These are phyloP conservation scores for Trichoderma endophyticum DNA, from an alignment of 2,329 filamentous ascomycete genomes.

Conservation along the genomic window DNA sequence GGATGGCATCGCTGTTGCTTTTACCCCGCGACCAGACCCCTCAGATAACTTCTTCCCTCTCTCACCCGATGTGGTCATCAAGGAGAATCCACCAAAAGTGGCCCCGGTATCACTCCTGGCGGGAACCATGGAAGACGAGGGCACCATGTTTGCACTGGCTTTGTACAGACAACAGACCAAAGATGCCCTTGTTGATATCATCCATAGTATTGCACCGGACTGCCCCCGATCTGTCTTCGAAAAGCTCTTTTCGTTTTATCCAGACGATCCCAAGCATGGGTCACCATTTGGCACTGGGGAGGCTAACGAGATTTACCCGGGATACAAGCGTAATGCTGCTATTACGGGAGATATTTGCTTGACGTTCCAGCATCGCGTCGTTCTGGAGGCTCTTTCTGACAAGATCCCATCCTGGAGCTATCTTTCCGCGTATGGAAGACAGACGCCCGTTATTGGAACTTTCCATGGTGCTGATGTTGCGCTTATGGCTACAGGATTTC, in stretches of 20 bases:
- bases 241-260: background rate
- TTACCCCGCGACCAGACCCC: background rate
- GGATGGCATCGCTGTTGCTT: background rate
- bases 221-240: background rate
- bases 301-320: background rate
- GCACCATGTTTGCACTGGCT: background rate
- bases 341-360: background rate
- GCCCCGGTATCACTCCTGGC: background rate
- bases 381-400: background rate
- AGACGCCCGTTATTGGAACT: background rate
- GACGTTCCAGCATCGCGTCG: background rate
- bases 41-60: background rate
- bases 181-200: background rate
- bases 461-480: background rate
- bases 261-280: background rate
- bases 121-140: background rate
- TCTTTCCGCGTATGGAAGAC: background rate
- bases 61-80: background rate
- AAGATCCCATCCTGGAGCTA: background rate
- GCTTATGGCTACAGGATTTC: background rate
- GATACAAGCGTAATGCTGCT: background rate
- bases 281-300: background rate
- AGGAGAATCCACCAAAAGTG: background rate
- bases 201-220: background rate
- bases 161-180: background rate